Conservation (phyloP, 2,329 filamentous ascomycete species). For the Colletotrichum chlorophyti region DNA sequence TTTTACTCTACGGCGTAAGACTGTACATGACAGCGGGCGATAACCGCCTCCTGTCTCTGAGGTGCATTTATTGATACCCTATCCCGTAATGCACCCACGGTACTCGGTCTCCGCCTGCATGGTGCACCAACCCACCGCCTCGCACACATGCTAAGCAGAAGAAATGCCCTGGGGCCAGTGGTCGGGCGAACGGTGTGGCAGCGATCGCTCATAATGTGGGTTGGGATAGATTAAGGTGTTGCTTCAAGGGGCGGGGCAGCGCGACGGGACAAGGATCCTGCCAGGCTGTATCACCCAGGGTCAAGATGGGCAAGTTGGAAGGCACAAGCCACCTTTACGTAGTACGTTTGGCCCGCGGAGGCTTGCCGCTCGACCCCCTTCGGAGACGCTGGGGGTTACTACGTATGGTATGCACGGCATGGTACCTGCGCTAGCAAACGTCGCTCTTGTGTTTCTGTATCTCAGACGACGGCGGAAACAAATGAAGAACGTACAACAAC, state of each 20-base stretch:
- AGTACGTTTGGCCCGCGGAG: not conserved
- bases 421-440: not conserved
- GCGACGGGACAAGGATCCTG: constrained; percentile 17
- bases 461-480: constrained; percentile 17
- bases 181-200: constrained; percentile 21
- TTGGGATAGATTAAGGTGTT: constrained; percentile 27
- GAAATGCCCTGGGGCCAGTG: constrained; percentile 13
- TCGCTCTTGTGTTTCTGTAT: not conserved
- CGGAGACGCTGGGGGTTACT: too few species aligned
- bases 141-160: too few species aligned
- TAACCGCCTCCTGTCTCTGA: constrained; percentile 18
- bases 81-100: not conserved
- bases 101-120: not conserved
- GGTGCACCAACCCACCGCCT: constrained; percentile 13
- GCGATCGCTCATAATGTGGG: constrained; percentile 25
- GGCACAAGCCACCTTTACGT: not conserved
- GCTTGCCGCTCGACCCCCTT: constrained; percentile 13
- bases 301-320: too few species aligned
- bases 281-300: constrained; percentile 18
- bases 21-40: constrained; percentile 19
- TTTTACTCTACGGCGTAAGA: not conserved
- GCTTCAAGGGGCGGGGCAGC: constrained; percentile 28
- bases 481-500: not conserved
- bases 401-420: not conserved
- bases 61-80: constrained; percentile 8